phyloP scores from a whole-genome alignment of 352 stramenopile genomes.

The Pythium apleroticum region DNA sequence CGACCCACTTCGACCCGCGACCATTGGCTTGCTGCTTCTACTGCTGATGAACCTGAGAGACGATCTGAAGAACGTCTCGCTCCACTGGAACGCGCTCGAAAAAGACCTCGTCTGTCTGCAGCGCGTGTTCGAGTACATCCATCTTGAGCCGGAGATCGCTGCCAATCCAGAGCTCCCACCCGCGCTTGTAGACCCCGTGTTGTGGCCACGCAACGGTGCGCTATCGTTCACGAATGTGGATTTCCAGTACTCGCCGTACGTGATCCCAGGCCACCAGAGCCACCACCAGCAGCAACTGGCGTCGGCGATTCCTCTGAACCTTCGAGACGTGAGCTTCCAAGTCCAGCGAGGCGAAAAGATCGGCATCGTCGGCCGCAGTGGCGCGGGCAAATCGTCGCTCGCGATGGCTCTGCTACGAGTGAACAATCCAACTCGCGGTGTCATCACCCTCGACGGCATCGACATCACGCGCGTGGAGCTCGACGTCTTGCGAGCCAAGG shows the following conservation, averaged over 20 bases:
- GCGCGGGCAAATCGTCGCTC: conserved; percentile 77
- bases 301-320: conserved; percentile 10
- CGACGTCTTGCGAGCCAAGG: conserved; percentile 29
- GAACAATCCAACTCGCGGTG: conserved; percentile 52
- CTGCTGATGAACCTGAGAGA: conserved; percentile 27
- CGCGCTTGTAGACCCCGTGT: conserved; percentile 18
- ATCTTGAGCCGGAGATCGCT: conserved; percentile 25
- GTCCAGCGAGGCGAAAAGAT: conserved; percentile 50
- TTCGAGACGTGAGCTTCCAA: conserved; percentile 39
- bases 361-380: conserved; percentile 86
- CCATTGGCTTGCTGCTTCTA: conserved; percentile 28
- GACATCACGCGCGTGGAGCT: conserved; percentile 41
- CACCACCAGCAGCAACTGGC: background rate
- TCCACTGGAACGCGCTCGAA: conserved; percentile 30
- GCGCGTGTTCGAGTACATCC: conserved; percentile 32
- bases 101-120: conserved; percentile 30
- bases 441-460: conserved; percentile 38
- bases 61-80: conserved; percentile 26
- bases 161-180: conserved; percentile 27
- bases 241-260: conserved; percentile 27
- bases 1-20: conserved; percentile 20
- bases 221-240: conserved; percentile 25
- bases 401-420: conserved; percentile 87
- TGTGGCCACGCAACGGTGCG: conserved; percentile 26
- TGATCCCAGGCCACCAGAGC: conserved; percentile 16